A percentile compares a stretch with the other conserved stretches of the same genome.
Conservation (phyloP, 352 stramenopile genomes). For the Globisporangium paroecandrum region DNA sequence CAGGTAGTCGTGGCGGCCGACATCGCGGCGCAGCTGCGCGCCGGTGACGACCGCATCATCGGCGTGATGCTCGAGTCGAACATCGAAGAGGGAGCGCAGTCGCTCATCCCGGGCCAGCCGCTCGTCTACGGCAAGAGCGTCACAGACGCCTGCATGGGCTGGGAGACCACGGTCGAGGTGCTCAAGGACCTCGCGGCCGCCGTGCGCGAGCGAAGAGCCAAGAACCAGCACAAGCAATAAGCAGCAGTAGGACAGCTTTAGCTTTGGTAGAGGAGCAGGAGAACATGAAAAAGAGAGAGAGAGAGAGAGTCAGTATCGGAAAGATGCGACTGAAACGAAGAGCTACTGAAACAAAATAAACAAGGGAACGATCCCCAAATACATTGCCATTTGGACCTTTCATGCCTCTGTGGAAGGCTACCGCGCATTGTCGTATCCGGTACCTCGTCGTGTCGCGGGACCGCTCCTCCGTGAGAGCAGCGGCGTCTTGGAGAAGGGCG, state of each 20-base stretch:
- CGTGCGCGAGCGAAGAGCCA: slow-evolving; percentile 67
- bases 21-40: slow-evolving; percentile 66
- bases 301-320: slow-evolving; percentile 3
- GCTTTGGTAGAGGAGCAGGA: neutral
- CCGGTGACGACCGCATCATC: slow-evolving; percentile 74
- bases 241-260: neutral
- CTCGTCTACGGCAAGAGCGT: slow-evolving; percentile 89
- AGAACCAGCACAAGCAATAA: slow-evolving; percentile 30
- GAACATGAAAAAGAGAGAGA: slow-evolving; percentile 3
- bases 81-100: slow-evolving; percentile 78
- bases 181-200: slow-evolving; percentile 71
- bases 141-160: slow-evolving; percentile 88
- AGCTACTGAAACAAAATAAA: slow-evolving; percentile 11
- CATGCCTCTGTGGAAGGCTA: slow-evolving; percentile 18
- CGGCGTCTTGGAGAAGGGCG: slow-evolving; percentile 62
- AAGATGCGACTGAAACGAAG: neutral
- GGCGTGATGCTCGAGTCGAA: slow-evolving; percentile 90
- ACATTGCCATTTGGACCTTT: neutral
- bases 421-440: slow-evolving; percentile 57
- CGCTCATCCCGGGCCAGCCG: slow-evolving; percentile 65
- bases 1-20: slow-evolving; percentile 71
- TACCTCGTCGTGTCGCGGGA: slow-evolving; percentile 31
- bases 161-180: slow-evolving; percentile 73
- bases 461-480: slow-evolving; percentile 46
- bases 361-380: neutral